Percentiles rank a stretch among this genome's conserved stretches.
phyloP scores from a whole-genome alignment of 1,139 yeast genomes.

The Scheffersomyces lignicola region DNA sequence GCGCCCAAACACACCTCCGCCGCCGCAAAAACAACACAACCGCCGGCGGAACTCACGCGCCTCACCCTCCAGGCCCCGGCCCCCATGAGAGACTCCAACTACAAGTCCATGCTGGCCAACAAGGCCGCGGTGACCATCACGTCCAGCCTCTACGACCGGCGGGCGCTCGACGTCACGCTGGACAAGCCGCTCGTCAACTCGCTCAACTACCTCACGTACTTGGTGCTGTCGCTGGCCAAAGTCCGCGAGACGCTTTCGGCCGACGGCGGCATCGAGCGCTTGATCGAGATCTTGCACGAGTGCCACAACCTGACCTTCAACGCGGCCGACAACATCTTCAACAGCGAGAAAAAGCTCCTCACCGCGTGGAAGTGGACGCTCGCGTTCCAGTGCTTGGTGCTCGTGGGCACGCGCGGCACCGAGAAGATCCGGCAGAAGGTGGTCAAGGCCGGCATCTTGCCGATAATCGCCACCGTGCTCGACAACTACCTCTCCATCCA shows the following conservation, averaged over 20 bases:
- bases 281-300: slow-evolving; percentile 82
- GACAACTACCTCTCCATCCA: slow-evolving; percentile 70
- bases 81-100: slow-evolving; percentile 91
- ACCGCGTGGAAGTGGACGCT: slow-evolving; percentile 97
- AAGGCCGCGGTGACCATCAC: slow-evolving; percentile 91
- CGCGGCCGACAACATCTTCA: slow-evolving; percentile 38
- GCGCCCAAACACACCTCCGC: too few species aligned
- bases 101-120: slow-evolving; percentile 73
- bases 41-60: too few species aligned
- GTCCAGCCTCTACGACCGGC: slow-evolving; percentile 81
- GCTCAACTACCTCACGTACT: slow-evolving; percentile 81
- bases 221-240: slow-evolving; percentile 82
- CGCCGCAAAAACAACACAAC: too few species aligned
- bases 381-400: slow-evolving; percentile 87
- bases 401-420: slow-evolving; percentile 90
- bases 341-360: slow-evolving; percentile 51
- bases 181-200: slow-evolving; percentile 91
- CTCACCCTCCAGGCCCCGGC: too few species aligned
- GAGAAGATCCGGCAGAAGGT: slow-evolving; percentile 82
- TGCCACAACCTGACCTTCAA: slow-evolving; percentile 51
- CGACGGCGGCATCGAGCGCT: slow-evolving; percentile 91
- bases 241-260: slow-evolving; percentile 85
- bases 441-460: slow-evolving; percentile 88
- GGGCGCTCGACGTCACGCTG: slow-evolving; percentile 89
- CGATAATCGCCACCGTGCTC: slow-evolving; percentile 85